Conservation (phyloP, 164 flowering plant genomes). For the Kalanchoe fedtschenkoi region DNA sequence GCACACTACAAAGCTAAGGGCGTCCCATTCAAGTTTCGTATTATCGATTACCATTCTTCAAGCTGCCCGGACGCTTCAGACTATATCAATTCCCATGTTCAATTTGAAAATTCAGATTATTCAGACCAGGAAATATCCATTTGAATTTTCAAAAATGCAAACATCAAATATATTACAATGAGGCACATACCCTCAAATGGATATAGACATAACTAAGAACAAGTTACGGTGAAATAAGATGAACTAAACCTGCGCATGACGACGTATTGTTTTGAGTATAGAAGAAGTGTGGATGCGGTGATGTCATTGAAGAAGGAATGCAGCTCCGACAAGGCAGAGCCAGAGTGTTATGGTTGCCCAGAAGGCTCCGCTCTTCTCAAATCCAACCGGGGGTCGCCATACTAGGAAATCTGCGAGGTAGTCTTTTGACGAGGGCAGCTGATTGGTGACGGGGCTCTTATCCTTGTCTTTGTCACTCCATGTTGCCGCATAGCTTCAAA, state of each 20-base stretch:
- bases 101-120: no score
- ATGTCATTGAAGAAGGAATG: conserved; percentile 46
- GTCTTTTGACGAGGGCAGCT: conserved; percentile 50
- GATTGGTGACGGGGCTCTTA: conserved; percentile 36
- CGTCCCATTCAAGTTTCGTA: no score
- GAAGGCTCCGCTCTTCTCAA: conserved; percentile 48
- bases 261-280: background rate
- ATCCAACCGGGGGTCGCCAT: conserved; percentile 55
- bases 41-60: no score
- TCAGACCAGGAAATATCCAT: no score
- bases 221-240: no score
- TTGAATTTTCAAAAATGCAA: no score
- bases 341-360: conserved; percentile 55
- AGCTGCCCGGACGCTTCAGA: no score
- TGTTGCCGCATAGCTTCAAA: conserved; percentile 58
- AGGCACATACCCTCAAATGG: no score
- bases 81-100: no score
- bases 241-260: background rate
- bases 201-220: no score
- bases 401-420: conserved; percentile 48
- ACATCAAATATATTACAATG: no score
- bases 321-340: conserved; percentile 59
- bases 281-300: background rate
- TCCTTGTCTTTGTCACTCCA: conserved; percentile 74
- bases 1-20: background rate